Evolutionary conservation across 257 asterid genomes (phyloP).

Genomic region (Striga asiatica): DNA sequence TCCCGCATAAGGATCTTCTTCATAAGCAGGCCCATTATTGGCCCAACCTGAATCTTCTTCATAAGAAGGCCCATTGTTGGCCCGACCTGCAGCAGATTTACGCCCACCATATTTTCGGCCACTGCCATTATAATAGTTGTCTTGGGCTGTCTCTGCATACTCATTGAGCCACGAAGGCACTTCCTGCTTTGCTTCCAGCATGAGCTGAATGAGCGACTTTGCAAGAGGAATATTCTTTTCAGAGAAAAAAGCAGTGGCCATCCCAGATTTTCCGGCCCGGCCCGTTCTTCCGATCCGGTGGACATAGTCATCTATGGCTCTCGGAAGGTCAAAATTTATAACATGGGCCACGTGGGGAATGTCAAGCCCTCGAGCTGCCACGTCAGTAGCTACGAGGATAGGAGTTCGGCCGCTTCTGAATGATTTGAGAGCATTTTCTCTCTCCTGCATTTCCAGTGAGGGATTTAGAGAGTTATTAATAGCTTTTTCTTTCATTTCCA

Average conservation of each 20-base stretch:
- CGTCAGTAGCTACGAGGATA: slow-evolving; percentile 64
- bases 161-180: slow-evolving; percentile 44
- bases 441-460: slow-evolving; percentile 62
- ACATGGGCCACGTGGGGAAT: too few relatives aligned
- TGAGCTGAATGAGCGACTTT: slow-evolving; percentile 36
- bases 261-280: slow-evolving; percentile 73
- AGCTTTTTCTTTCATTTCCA: too few relatives aligned
- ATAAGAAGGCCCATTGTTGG: too few relatives aligned
- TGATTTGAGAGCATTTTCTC: slow-evolving; percentile 49
- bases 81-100: not conserved
- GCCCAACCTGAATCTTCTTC: too few relatives aligned
- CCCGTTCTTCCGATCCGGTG: slow-evolving; percentile 85
- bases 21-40: too few relatives aligned
- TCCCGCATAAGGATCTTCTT: too few relatives aligned
- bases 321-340: slow-evolving; percentile 65
- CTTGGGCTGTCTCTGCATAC: slow-evolving; percentile 27
- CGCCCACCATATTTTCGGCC: slow-evolving; percentile 20
- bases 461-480: too few relatives aligned
- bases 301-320: slow-evolving; percentile 49
- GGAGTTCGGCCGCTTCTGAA: slow-evolving; percentile 56
- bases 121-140: not conserved
- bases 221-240: slow-evolving; percentile 44
- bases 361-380: too few relatives aligned
- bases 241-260: slow-evolving; percentile 72
- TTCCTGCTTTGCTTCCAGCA: slow-evolving; percentile 55